Evolutionary conservation across 2,329 filamentous ascomycete species (phyloP), one percentile per base, ranked within the genome.

Genomic region (Colletotrichum eleusines): DNA sequence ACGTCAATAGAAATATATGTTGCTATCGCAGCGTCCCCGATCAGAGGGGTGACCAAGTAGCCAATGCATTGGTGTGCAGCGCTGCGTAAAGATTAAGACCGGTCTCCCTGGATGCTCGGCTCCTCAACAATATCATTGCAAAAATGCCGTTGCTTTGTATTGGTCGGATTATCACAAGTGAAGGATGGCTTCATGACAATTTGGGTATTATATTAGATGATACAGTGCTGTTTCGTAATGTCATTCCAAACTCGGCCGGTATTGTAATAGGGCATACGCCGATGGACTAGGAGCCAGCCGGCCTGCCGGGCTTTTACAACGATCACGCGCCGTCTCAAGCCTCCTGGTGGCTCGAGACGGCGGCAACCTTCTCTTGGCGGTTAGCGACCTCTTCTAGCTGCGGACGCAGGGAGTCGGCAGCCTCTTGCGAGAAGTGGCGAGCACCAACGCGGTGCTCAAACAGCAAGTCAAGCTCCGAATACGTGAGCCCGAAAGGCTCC

Each of bases 401-500:
- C 38, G 72, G 72, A 9, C 63, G 63, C 38, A 73, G 54, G 12
- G 65, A 58, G 40, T 73, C 72, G 16, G 72, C 72, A 5, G 69
- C 69, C 28, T 69, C 64, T 50, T 73, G 72, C 23, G 69, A 72
- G 54, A 73, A 73, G 68, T 12, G 53, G 26, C 68, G 64, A 1
- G 76, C 75, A 0, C 74, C 69, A 1, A 76, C 71, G 0, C 31
- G 51, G 18, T 76, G 75, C 53, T 76, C 75, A 16, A 77, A 77
- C 1, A 77, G 67, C 3, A 77, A 51, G n/a, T 77, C 76, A 9
- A 77, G 72, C 42, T 77, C 76, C 2, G 67, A 71, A 58, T 72
- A 72, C 8, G 71, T 72, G 3, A 72, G 63, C 14, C 76, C 76
- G 51, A 78, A 79, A 0, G 78, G 75, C 65, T 79, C 78, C 0